These are phyloP conservation scores for Penicillium decumbens DNA, from an alignment of 2,329 filamentous ascomycete genomes.

Conservation along the genomic window DNA sequence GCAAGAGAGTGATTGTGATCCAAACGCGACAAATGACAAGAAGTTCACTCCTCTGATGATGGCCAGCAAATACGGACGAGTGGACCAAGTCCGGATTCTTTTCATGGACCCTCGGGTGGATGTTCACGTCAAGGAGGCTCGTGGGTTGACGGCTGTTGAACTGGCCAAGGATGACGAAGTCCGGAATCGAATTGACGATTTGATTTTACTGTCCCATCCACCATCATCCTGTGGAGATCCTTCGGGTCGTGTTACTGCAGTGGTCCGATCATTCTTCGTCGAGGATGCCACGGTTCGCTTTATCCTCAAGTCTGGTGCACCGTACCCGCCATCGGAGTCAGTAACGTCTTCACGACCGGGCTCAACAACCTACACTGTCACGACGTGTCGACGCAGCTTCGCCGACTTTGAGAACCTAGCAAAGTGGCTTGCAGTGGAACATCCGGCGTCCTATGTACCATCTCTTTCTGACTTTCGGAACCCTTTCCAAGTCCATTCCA, in stretches of 20 bases:
- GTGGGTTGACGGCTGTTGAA: constrained; percentile 90
- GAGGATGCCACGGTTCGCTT: constrained; percentile 92
- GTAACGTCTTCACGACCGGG: constrained; percentile 36
- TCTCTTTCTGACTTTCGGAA: constrained; percentile 71
- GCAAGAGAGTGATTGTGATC: constrained; percentile 83
- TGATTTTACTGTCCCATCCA: constrained; percentile 73
- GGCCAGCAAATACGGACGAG: constrained; percentile 93
- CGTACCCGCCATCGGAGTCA: constrained; percentile 44
- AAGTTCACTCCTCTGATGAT: constrained; percentile 96
- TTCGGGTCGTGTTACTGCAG: constrained; percentile 81
- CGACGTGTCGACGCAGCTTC: constrained; percentile 83
- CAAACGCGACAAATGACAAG: constrained; percentile 92
- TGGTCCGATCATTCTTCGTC: constrained; percentile 93
- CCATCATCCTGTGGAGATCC: constrained; percentile 50
- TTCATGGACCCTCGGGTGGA: constrained; percentile 88
- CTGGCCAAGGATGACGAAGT: constrained; percentile 97
- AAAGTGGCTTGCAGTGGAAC: constrained; percentile 76
- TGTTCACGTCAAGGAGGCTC: constrained; percentile 72
- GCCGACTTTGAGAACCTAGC: constrained; percentile 88
- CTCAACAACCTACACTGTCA: constrained; percentile 78
- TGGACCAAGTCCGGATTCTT: constrained; percentile 84
- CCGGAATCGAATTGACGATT: constrained; percentile 90
- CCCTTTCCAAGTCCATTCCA: constrained; percentile 88
- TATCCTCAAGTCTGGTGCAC: constrained; percentile 88
- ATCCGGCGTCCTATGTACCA: constrained; percentile 93